Evolutionary conservation across 148 eudicot species (phyloP), one percentile per base, ranked within the genome.

Genomic region (Nepenthes gracilis): DNA sequence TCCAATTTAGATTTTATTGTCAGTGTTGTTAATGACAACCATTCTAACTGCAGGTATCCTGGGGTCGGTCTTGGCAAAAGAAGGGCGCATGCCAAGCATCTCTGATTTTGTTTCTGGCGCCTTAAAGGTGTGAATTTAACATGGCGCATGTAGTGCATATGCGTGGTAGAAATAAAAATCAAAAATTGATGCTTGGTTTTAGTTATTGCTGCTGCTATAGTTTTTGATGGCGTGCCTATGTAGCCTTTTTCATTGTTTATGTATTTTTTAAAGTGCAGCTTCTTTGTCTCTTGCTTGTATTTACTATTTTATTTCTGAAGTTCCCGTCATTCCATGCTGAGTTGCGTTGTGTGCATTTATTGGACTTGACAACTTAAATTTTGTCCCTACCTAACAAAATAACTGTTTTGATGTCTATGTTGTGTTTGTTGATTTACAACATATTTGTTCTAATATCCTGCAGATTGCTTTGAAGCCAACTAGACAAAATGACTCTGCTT

Each of bases 31-130:
- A 13, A 7, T 52, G 35, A 15, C 33, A 54, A 15, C 4, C 35
- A 54, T 15, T 54, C 35, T 6, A 54, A 12, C 77, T 63, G 61
- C 78, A 93, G 99, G 96, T 37, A 58, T 93, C 48, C 56, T 88
- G 35, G 92, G 95, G 61, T 82, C 96, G 12, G 80, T 81, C 70
- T 70, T 93, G 60, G 96, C 87, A 40, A 86, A 86, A 67, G 95
- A 93, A 73, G 90, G 86, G 62, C 76, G 85, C 67, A 38, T 80
- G 56, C 74, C 98, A 57, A 68, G 72, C 66, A 64, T 86, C 57
- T 83, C 95, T 70, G 96, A 86, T 75, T 59, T 84, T 62, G 67
- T 79, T 59, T 77, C 95, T 4, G 89, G 85, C 67, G 87, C 92
- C 54, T 75, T 76, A 35, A 88, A 89, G 95, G 99, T 93, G 67